These are phyloP conservation scores for Striga asiatica DNA, from an alignment of 257 asterid genomes.

Conservation along the genomic window DNA sequence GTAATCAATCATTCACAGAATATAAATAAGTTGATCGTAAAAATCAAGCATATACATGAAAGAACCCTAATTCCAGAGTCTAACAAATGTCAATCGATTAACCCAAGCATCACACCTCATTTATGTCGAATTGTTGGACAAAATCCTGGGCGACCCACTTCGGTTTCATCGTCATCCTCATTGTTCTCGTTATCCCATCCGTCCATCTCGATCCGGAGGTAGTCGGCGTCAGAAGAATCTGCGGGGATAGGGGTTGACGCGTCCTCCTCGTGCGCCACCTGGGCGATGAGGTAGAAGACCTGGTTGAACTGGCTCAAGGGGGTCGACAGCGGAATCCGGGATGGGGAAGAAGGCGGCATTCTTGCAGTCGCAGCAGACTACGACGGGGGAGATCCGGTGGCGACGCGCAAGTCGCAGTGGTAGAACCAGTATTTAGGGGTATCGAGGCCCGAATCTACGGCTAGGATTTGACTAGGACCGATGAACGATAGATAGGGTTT, in stretches of 20 bases:
- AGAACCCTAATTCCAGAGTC: too few species aligned
- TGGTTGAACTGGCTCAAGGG: constrained; percentile 52
- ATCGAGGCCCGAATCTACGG: constrained; percentile 28
- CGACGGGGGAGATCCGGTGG: constrained; percentile 59
- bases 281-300: constrained; percentile 64
- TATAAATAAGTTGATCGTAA: too few species aligned
- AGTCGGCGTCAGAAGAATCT: constrained; percentile 53
- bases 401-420: constrained; percentile 78
- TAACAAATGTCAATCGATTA: too few species aligned
- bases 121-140: too few species aligned
- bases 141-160: too few species aligned
- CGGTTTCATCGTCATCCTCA: constrained; percentile 12
- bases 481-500: constrained; percentile 29
- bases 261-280: constrained; percentile 66
- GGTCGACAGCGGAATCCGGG: constrained; percentile 19
- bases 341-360: constrained; percentile 22
- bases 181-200: constrained; percentile 58
- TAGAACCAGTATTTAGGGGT: constrained; percentile 69
- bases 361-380: constrained; percentile 80
- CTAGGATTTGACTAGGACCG: constrained; percentile 17
- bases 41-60: too few species aligned
- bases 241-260: constrained; percentile 46
- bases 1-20: too few species aligned
- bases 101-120: too few species aligned
- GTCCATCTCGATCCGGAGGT: constrained; percentile 52